These are phyloP conservation scores for Scytalidium sp. DNA, from an alignment of 2,329 filamentous ascomycete species.

Conservation along the genomic window DNA sequence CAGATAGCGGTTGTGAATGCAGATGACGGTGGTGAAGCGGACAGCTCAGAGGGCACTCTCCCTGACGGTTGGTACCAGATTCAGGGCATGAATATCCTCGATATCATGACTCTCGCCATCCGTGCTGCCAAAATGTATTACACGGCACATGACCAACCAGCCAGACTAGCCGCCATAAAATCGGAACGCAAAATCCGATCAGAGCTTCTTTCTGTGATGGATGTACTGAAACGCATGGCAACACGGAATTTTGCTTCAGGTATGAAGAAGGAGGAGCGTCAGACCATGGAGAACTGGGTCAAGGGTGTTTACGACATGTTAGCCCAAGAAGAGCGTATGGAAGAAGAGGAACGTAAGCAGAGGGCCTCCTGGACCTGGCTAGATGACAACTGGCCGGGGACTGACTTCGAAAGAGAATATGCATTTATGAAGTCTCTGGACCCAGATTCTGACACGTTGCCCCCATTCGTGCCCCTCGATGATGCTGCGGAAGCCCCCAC, in stretches of 20 bases:
- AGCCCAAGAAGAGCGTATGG: slow-evolving; percentile 71
- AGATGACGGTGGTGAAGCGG: slow-evolving; percentile 2
- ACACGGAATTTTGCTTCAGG: slow-evolving; percentile 82
- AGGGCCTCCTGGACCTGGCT: slow-evolving; percentile 79
- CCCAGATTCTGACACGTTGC: slow-evolving; percentile 55
- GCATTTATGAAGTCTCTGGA: slow-evolving; percentile 79
- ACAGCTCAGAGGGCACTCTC: slow-evolving; percentile 23
- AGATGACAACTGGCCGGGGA: slow-evolving; percentile 70
- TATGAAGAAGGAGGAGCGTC: slow-evolving; percentile 73
- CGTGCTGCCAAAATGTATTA: slow-evolving; percentile 95
- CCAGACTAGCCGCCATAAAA: slow-evolving; percentile 81
- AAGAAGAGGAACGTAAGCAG: slow-evolving; percentile 64
- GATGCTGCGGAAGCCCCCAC: slow-evolving; percentile 55
- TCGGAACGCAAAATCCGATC: slow-evolving; percentile 81
- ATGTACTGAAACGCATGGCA: slow-evolving; percentile 89
- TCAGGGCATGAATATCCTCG: slow-evolving; percentile 87
- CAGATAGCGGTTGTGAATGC: slow-evolving; percentile 21
- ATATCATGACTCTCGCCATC: slow-evolving; percentile 93
- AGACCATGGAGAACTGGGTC: slow-evolving; percentile 77
- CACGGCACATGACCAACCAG: slow-evolving; percentile 83
- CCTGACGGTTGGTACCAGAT: slow-evolving; percentile 77
- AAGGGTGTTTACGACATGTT: slow-evolving; percentile 74
- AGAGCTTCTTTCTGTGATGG: slow-evolving; percentile 82
- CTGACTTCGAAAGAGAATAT: slow-evolving; percentile 75
- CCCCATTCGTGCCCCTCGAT: slow-evolving; percentile 59